Conservation (phyloP, 768 basidiomycete species). For the Hypholoma fasciculare region DNA sequence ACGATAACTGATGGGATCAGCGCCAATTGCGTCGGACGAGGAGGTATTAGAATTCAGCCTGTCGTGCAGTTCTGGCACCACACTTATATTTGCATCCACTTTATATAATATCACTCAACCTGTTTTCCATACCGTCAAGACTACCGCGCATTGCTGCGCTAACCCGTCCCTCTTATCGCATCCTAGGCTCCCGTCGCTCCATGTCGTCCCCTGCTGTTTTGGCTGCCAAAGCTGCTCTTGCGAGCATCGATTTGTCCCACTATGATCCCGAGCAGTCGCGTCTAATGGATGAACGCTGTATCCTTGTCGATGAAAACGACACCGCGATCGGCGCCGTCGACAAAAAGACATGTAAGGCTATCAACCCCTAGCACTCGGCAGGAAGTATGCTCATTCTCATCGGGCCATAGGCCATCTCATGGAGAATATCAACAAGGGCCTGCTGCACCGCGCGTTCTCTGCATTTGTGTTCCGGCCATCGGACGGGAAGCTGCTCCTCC, state of each 20-base stretch:
- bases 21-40: not conserved
- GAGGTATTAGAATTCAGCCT: not conserved
- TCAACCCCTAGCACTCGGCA: not conserved
- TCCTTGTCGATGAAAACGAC: conserved; percentile 89
- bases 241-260: conserved; percentile 72
- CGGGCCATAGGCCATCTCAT: conserved; percentile 81
- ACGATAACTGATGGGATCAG: not conserved
- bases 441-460: conserved; percentile 97
- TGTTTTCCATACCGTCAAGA: conserved; percentile 19
- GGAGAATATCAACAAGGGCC: conserved; percentile 92
- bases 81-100: not conserved
- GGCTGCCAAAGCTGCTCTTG: conserved; percentile 64
- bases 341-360: conserved; percentile 90
- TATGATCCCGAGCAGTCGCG: conserved; percentile 94
- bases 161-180: conserved; percentile 1
- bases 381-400: not conserved
- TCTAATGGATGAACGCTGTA: conserved; percentile 95
- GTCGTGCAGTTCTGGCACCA: conserved; percentile 1
- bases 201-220: conserved; percentile 64
- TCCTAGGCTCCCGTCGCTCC: not conserved
- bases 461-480: conserved; percentile 94
- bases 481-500: conserved; percentile 90
- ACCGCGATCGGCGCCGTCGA: conserved; percentile 82
- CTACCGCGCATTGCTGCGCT: conserved; percentile 21
- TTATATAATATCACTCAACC: conserved; percentile 8